Evolutionary conservation across 2,329 filamentous ascomycete species (phyloP), one percentile per base, ranked within the genome.

Genomic region (Aspergillus jensenii): DNA sequence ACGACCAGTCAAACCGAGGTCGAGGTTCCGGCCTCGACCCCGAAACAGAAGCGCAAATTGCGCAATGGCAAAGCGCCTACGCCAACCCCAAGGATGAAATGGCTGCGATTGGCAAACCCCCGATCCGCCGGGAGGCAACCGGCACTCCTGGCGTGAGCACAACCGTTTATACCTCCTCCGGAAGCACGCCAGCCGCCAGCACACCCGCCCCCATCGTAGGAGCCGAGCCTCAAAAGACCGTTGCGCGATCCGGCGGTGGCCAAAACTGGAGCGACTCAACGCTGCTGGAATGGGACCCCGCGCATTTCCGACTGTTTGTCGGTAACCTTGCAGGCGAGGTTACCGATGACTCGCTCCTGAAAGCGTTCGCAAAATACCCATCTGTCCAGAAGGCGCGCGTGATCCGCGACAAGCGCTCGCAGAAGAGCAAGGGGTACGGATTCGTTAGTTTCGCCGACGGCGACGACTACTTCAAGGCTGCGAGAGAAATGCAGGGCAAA

Each of bases 401-500:
- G 33, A 88, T 98, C 60, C 87, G 95, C 52, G 95, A 99, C 78
- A 98, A 97, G 81, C 87, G 92, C 59, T 96, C 93, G 1, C 95
- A 90, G 56, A 99, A 99, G 79, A 96, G 90, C 70, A 96, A 95
- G 73, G 95, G 93, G 0, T 99, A 91, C 72, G 95, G 95, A 3
- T 99, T 99, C 71, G 93, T 99, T 56, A 95, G 91, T 75, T 98
- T 99, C 78, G 89, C 88, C 68, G 90, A 97, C 71, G 90, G 92
- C 31, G 95, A 99, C 74, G 93, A 97, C 70, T 98, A 96, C 74
- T 98, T 99, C 81, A 87, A 91, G 68, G 93, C 95, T 2, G 93
- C 92, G 68, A 92, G 95, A 78, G 93, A 98, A 79, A 98, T 98
- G 95, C 90, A 97, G 70, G 93, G 93, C 67, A 98, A 99, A 79